Evolutionary conservation across 331 rosid species (phyloP).

Genomic region (Prunus yedoensis): DNA sequence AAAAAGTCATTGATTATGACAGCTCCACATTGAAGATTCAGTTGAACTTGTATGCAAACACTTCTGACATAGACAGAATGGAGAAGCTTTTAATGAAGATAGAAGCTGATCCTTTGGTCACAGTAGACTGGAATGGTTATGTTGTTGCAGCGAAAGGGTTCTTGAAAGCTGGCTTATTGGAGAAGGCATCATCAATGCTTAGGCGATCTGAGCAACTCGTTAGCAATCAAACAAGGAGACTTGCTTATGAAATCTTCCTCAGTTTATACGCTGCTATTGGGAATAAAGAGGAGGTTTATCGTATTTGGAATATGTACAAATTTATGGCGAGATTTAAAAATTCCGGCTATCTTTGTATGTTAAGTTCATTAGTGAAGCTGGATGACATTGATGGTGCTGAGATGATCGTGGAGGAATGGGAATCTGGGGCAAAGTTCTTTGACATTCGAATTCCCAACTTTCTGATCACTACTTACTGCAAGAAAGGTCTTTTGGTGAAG

Average conservation of each 20-base stretch:
- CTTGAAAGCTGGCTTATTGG: constrained; percentile 44
- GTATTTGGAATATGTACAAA: constrained; percentile 54
- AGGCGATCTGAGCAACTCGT: constrained; percentile 45
- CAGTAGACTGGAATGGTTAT: constrained; percentile 49
- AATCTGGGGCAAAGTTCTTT: constrained; percentile 30
- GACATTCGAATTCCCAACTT: constrained; percentile 50
- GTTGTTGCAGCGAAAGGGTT: constrained; percentile 48
- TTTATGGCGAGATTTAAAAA: constrained; percentile 22
- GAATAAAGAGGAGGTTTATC: constrained; percentile 54
- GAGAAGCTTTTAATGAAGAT: constrained; percentile 56
- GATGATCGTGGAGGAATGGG: constrained; percentile 66
- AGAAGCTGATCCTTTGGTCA: constrained; percentile 48
- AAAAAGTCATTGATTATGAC: constrained; percentile 34
- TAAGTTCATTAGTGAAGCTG: constrained; percentile 57
- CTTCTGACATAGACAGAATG: constrained; percentile 42
- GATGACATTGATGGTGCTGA: constrained; percentile 61
- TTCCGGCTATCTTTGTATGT: constrained; percentile 48
- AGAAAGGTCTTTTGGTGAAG: constrained; percentile 48
- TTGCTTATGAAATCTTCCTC: constrained; percentile 51
- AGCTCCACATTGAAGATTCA: constrained; percentile 33
- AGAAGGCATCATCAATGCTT: constrained; percentile 41
- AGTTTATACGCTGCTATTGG: constrained; percentile 46
- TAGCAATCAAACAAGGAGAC: constrained; percentile 11
- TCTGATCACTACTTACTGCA: constrained; percentile 57
- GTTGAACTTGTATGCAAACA: constrained; percentile 45